Percentiles rank a stretch among this genome's conserved stretches.
Conservation (phyloP, 176 grass and related monocot genomes). For the Bothriochloa decipiens region DNA sequence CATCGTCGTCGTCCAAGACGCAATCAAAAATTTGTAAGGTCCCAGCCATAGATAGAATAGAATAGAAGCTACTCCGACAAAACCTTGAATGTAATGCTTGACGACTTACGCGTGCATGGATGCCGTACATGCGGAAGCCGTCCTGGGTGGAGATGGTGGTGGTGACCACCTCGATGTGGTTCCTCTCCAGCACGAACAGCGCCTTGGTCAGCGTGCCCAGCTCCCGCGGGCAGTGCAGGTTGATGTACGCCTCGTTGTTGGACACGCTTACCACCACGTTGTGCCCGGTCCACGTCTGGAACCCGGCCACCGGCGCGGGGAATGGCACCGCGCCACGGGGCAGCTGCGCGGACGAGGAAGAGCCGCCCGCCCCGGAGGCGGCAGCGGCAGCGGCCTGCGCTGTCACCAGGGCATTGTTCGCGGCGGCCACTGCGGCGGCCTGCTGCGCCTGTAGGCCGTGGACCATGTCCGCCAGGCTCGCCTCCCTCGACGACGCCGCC, state of each 20-base stretch:
- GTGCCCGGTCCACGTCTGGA: constrained; percentile 59
- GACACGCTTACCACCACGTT: constrained; percentile 52
- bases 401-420: not conserved
- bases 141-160: constrained; percentile 33
- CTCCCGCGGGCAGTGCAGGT: constrained; percentile 29
- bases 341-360: not conserved
- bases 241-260: constrained; percentile 53
- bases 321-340: not conserved
- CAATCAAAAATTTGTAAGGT: not conserved
- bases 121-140: constrained; percentile 34
- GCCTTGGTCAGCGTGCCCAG: constrained; percentile 25
- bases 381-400: not conserved
- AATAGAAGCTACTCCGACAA: not conserved
- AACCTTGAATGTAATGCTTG: no score
- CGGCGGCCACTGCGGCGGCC: not conserved
- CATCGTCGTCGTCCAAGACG: not conserved
- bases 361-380: not conserved
- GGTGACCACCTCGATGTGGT: constrained; percentile 50
- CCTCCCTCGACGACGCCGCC: constrained; percentile 26
- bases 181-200: constrained; percentile 50
- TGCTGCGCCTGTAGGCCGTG: not conserved
- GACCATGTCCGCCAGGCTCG: constrained; percentile 46
- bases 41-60: not conserved
- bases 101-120: constrained; percentile 62
- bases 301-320: not conserved